Base-by-base conservation (phyloP, 2,329 filamentous ascomycete species). In the Aspergillus calidoustus region DNA sequence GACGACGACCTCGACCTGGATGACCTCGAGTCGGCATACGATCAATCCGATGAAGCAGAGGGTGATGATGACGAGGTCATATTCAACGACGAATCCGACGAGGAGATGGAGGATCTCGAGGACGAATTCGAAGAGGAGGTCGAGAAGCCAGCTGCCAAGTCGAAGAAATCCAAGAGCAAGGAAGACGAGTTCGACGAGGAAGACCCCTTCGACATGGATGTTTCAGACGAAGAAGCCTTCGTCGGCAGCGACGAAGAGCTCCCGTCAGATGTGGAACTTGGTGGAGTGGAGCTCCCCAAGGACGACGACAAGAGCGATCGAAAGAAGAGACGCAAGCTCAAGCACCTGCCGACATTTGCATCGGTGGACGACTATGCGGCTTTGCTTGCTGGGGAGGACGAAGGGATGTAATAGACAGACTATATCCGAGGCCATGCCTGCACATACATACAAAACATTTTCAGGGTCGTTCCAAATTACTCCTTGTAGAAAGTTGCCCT, bases 331-430 rank as follows among this genome's bases (percentile, higher is more conserved):
- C 92, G 89, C 84, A 92, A 92, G 81, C 83, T 98, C 77, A 97
- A 93, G 85, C 87, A 88, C 66, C 82, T 99, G 69, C 95, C 95
- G 7, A 96, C 88, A 41, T 99, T 99, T 81, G 95, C 96, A 22
- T 96, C 92, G 34, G 90, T 86, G 34, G 95, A 98, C 58, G 95
- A 98, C 75, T 99, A 98, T 77, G 94, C 93, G 17, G 91, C 90
- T 70, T 84, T 97, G 80, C 79, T 97, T 75, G 91, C 84, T 4
- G 85, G 87, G 66, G 91, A 95, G 55, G 87, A 88, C 64, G 88
- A 76, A 49, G 76, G 76, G 30, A 75, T 77, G 71, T 77, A 69
- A 68, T 41, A 41, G 31, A 13, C n/a, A 25, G 23, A 50, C n/a
- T 50, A 31, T 43, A 53, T 34, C n/a, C 46, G 54, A 41, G 46